Conservation (phyloP, 2,329 filamentous ascomycete species). For the Diaporthe australafricana region DNA sequence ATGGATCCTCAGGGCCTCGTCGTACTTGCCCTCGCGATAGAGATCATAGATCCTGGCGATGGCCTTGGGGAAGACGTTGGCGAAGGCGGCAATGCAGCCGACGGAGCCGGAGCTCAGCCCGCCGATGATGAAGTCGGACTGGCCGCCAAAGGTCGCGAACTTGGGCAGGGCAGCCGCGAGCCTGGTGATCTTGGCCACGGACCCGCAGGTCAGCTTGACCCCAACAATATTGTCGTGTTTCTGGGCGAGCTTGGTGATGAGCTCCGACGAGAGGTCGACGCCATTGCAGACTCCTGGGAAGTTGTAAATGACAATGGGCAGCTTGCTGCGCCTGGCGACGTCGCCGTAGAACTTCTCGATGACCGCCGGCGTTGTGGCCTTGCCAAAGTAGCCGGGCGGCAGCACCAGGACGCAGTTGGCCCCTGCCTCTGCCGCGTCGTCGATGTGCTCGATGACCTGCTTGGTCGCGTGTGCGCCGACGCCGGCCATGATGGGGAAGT, state of each 20-base stretch:
- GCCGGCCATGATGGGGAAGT: constrained; percentile 69
- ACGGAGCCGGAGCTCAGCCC: constrained; percentile 65
- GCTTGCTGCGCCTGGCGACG: constrained; percentile 58
- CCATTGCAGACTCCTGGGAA: constrained; percentile 74
- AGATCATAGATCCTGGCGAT: constrained; percentile 67
- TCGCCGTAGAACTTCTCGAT: constrained; percentile 68
- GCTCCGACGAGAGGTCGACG: constrained; percentile 71
- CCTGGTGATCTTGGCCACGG: constrained; percentile 70
- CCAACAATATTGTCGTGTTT: constrained; percentile 66
- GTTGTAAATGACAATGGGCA: constrained; percentile 72
- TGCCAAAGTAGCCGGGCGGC: constrained; percentile 71
- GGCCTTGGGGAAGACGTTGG: constrained; percentile 66
- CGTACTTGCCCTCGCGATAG: constrained; percentile 63
- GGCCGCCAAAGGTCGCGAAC: constrained; percentile 76
- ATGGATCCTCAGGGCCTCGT: constrained; percentile 69
- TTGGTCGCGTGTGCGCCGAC: constrained; percentile 70
- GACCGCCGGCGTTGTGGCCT: constrained; percentile 66
- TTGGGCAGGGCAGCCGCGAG: constrained; percentile 60
- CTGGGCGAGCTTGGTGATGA: constrained; percentile 63
- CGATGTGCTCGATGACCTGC: constrained; percentile 67
- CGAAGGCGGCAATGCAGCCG: constrained; percentile 69
- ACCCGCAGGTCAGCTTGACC: constrained; percentile 71
- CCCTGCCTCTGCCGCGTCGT: constrained; percentile 67
- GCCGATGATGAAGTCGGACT: constrained; percentile 75
- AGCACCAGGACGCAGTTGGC: constrained; percentile 69